Percentiles rank a stretch among this genome's conserved stretches.
These are phyloP conservation scores for Aristolochia californica DNA, from an alignment of 164 flowering plant genomes.

Conservation along the genomic window DNA sequence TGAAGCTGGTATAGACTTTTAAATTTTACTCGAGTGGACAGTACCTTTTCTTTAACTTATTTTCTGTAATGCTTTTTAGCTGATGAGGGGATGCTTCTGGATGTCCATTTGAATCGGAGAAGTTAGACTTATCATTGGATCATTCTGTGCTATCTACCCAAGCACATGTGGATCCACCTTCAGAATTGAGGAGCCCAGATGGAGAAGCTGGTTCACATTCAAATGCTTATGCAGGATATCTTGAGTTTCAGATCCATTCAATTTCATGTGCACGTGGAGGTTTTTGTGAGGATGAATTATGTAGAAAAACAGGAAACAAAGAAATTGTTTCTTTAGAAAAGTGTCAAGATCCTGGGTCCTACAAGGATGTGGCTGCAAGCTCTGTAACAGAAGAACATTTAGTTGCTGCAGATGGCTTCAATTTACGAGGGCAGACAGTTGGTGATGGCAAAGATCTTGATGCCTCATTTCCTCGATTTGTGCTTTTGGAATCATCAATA, in stretches of 20 bases:
- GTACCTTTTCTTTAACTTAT: background rate
- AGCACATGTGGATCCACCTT: background rate
- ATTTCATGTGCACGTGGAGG: background rate
- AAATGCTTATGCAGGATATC: background rate
- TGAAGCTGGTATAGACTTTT: slow-evolving; percentile 18
- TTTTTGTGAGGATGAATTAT: background rate
- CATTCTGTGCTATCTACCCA: slow-evolving; percentile 2
- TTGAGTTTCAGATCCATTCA: background rate
- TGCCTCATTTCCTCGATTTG: background rate
- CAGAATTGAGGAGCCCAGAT: background rate
- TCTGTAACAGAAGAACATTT: slow-evolving; percentile 4
- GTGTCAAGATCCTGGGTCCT: slow-evolving; percentile 6
- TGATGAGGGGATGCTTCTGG: slow-evolving; percentile 2
- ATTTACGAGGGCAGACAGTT: slow-evolving; percentile 1
- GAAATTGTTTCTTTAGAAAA: slow-evolving; percentile 3
- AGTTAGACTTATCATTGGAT: background rate
- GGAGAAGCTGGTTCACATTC: background rate
- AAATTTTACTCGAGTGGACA: background rate
- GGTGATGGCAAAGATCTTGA: slow-evolving; percentile 6
- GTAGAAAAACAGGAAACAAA: slow-evolving; percentile 1
- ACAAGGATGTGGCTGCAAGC: slow-evolving; percentile 1
- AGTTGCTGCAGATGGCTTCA: background rate
- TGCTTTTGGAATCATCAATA: background rate
- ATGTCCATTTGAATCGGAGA: slow-evolving; percentile 6
- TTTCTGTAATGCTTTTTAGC: background rate